phyloP scores from a whole-genome alignment of 2,329 filamentous ascomycete genomes.

The Chaetomiaceae sp. region DNA sequence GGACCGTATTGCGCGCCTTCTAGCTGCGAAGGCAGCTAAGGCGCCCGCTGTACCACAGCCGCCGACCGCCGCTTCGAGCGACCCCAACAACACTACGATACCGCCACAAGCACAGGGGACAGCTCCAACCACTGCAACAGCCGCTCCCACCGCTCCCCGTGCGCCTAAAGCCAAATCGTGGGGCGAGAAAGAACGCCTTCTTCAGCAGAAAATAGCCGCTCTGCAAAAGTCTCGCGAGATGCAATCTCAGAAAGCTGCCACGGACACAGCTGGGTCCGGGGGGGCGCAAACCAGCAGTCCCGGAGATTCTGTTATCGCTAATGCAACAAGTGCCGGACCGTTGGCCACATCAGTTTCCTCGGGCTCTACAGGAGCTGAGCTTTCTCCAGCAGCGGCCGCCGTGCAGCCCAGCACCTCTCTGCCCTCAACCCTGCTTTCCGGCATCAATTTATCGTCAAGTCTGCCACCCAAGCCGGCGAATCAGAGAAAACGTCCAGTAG shows the following conservation, averaged over 20 bases:
- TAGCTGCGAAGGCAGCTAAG: conserved; percentile 66
- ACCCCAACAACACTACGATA: conserved; percentile 11
- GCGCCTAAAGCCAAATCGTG: conserved; percentile 40
- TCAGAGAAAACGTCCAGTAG: conserved; percentile 45
- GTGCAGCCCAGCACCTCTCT: conserved; percentile 2
- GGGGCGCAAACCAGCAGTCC: conserved; percentile 10
- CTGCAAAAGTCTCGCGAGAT: conserved; percentile 54
- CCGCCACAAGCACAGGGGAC: conserved; percentile 6
- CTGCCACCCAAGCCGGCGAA: conserved; percentile 18
- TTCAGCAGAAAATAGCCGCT: conserved; percentile 73
- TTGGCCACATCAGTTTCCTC: neutral
- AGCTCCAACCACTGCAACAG: neutral
- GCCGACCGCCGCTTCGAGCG: conserved; percentile 9
- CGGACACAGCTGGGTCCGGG: conserved; percentile 20
- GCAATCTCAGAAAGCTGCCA: conserved; percentile 31
- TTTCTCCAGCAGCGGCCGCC: neutral
- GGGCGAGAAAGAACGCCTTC: conserved; percentile 64
- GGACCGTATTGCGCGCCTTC: conserved; percentile 67
- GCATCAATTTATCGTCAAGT: conserved; percentile 18
- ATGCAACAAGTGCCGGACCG: neutral
- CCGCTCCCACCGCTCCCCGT: no score
- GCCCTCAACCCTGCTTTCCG: conserved; percentile 12
- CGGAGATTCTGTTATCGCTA: neutral
- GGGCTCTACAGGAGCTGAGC: conserved; percentile 1
- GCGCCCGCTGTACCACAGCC: conserved; percentile 15